Evolutionary conservation across 768 basidiomycete species (phyloP), one percentile per base, ranked within the genome.

Genomic region (Artomyces pyxidatus): DNA sequence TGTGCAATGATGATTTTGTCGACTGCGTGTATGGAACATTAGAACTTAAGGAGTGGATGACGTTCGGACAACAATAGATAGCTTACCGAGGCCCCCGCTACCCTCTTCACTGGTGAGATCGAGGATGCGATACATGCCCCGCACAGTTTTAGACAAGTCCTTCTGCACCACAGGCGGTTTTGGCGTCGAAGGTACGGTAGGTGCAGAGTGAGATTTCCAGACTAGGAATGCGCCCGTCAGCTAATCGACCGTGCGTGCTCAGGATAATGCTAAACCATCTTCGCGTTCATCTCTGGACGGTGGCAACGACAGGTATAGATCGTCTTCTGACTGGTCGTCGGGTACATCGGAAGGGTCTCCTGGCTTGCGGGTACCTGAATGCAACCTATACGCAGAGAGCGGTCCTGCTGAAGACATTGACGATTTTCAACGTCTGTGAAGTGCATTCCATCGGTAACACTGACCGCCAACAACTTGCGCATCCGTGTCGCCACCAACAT

Each of bases 1-100:
- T 80, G 77, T 2, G 68, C 66, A 25, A 83, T 83, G 59, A 83
- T 74, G 27, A 83, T 72, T 57, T 83, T 83, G 55, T 81, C 78
- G 32, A 80, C 80, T 80, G 51, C 16, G 12, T 6, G 8, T 16
- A 3, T 2, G 7, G n/a, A 21, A 23, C 4, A 17, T 30, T 9
- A 10, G 5, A 2, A 28, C 12, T 23, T 21, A 1, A 6, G 1
- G 12, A 17, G 7, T 7, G 32, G 17, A 17, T 35, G 32, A 17
- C 32, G 32, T 35, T 7, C 14, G 4, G 12, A 27, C 17, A 23
- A 32, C 6, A 16, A 29, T 10, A 47, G 29, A 17, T 4, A 3
- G 47, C 65, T 49, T 53, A 78, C 80, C 80, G 5, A 79, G 65
- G 1, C 78, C 76, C 4, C 74, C 70, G 29, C 69, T 76, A 1